phyloP scores from a whole-genome alignment of 257 asterid genomes.

The Capsicum pubescens region DNA sequence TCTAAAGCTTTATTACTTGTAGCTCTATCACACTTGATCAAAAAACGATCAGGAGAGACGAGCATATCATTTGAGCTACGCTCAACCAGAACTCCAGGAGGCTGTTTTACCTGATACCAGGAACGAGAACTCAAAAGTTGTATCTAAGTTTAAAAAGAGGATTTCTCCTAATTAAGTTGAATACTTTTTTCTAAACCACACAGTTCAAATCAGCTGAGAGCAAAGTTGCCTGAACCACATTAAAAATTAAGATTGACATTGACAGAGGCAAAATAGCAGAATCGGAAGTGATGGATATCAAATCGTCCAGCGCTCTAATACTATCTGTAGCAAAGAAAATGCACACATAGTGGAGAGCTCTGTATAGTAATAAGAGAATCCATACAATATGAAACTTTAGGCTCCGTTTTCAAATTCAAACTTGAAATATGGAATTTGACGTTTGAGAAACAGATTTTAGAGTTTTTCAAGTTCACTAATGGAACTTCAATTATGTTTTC shows the following conservation, averaged over 20 bases:
- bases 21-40: conserved; percentile 50
- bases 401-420: too few species aligned
- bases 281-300: background rate
- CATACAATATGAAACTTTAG: background rate
- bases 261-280: background rate
- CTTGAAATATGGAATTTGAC: background rate
- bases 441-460: background rate
- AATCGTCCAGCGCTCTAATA: background rate
- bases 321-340: conserved; percentile 12
- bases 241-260: background rate
- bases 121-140: conserved; percentile 16
- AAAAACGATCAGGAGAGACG: conserved; percentile 66
- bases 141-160: background rate
- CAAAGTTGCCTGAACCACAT: background rate
- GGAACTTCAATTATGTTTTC: background rate
- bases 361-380: background rate
- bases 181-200: background rate
- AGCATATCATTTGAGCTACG: conserved; percentile 55
- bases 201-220: background rate
- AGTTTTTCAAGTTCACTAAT: background rate
- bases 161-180: background rate
- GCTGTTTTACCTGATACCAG: conserved; percentile 55
- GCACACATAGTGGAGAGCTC: conserved; percentile 3
- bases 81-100: conserved; percentile 58
- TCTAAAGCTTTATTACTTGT: conserved; percentile 46